phyloP scores from a whole-genome alignment of 768 basidiomycete genomes.

The Hericium erinaceus region DNA sequence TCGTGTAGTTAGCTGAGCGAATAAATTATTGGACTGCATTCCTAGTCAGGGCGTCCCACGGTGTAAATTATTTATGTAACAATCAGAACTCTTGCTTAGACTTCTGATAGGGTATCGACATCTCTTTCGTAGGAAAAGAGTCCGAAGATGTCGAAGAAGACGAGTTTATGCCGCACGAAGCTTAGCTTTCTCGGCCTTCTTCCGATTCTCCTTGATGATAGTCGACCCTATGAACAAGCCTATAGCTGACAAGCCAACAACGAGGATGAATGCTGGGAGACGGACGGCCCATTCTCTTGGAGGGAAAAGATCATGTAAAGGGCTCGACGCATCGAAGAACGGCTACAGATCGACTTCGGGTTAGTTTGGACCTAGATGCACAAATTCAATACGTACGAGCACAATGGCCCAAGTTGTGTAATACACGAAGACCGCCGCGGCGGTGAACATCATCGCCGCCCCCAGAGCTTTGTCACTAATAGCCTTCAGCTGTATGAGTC shows the following conservation, averaged over 20 bases:
- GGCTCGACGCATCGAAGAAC: conserved; percentile 69
- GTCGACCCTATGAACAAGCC: conserved; percentile 75
- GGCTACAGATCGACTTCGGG: conserved; percentile 38
- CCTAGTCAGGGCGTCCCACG: neutral
- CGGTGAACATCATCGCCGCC: conserved; percentile 68
- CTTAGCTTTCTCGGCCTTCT: conserved; percentile 53
- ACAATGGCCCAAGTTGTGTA: conserved; percentile 91
- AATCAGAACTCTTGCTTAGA: neutral
- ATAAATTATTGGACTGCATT: neutral
- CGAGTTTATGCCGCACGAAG: conserved; percentile 41
- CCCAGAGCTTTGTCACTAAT: conserved; percentile 77
- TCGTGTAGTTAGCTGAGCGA: neutral
- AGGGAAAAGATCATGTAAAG: conserved; percentile 75
- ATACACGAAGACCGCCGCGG: conserved; percentile 72
- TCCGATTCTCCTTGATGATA: conserved; percentile 63
- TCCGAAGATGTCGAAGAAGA: neutral
- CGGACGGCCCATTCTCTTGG: conserved; percentile 88
- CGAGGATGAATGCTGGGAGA: conserved; percentile 74
- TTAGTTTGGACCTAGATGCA: conserved; percentile 1
- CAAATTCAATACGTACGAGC: conserved; percentile 43
- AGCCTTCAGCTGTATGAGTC: conserved; percentile 34
- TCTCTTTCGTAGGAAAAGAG: neutral
- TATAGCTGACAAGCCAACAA: conserved; percentile 73
- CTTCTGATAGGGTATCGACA: neutral
- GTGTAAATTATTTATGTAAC: neutral